A percentile compares a stretch with the other conserved stretches of the same genome.
These are phyloP conservation scores for barley (Hordeum vulgare) DNA, from an alignment of 176 grass and related monocot genomes.

Conservation along the genomic window MorexV3_pseudomolecules_assembly NC_058519.1:518502181-518502680, in stretches of 20 bases:
- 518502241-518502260: slow-evolving; percentile 72
- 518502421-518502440: slow-evolving; percentile 40
- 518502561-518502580: slow-evolving; percentile 61
- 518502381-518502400: slow-evolving; percentile 75
- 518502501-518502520: slow-evolving; percentile 64
- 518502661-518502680: slow-evolving; percentile 33
- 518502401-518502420: slow-evolving; percentile 74
- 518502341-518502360: slow-evolving; percentile 78
- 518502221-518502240: slow-evolving; percentile 59
- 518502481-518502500: slow-evolving; percentile 64
- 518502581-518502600: slow-evolving; percentile 84
- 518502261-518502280: slow-evolving; percentile 68
- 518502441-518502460: slow-evolving; percentile 72
- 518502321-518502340: slow-evolving; percentile 44
- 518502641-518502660: slow-evolving; percentile 51
- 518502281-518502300: slow-evolving; percentile 73
- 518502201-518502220: slow-evolving; percentile 68
- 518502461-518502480: slow-evolving; percentile 70
- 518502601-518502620: slow-evolving; percentile 66
- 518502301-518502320: slow-evolving; percentile 65
- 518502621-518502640: slow-evolving; percentile 58
- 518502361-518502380: slow-evolving; percentile 54
- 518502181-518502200: slow-evolving; percentile 71
- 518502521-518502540: slow-evolving; percentile 43
- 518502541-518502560: slow-evolving; percentile 48